Conservation (phyloP, 1,284 basidiomycete genomes). For the Papiliotrema flavescens region DNA sequence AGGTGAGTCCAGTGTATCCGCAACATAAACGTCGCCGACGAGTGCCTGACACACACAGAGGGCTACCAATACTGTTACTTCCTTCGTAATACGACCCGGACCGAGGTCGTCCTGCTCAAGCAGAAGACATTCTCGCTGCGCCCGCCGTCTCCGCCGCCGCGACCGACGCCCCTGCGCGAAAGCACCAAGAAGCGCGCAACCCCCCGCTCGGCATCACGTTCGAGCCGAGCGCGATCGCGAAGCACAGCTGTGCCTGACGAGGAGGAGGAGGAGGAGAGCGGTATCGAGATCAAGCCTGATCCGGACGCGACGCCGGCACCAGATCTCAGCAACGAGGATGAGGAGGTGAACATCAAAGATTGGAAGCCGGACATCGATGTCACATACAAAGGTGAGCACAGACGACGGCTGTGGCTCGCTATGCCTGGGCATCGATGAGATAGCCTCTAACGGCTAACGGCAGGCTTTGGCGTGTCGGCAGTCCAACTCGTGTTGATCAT, state of each 20-base stretch:
- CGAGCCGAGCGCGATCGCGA: conserved; percentile 6
- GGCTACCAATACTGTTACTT: conserved; percentile 48
- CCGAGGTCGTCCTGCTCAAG: conserved; percentile 46
- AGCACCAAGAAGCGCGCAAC: neutral
- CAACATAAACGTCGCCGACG: neutral
- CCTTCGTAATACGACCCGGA: conserved; percentile 39
- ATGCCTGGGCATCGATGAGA: no score
- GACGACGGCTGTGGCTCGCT: no score
- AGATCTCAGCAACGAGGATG: conserved; percentile 10
- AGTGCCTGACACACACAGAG: conserved; percentile 15
- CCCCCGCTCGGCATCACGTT: neutral
- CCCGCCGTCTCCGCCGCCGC: conserved; percentile 32
- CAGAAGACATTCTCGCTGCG: conserved; percentile 39
- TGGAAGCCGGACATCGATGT: conserved; percentile 44
- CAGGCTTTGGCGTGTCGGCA: conserved; percentile 45
- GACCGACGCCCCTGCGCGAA: neutral
- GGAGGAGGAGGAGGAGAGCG: conserved; percentile 11
- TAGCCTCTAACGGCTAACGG: no score
- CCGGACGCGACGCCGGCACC: conserved; percentile 6
- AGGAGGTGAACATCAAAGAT: conserved; percentile 41
- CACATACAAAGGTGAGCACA: conserved; percentile 33
- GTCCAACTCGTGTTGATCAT: conserved; percentile 46
- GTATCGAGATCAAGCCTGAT: conserved; percentile 22
- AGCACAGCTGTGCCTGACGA: conserved; percentile 6
- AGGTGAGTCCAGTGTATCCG: no score